Percentiles rank a stretch among this genome's conserved stretches.
Conservation (phyloP, 805 yeast species). For the Zygosaccharomyces gambellarensis region DNA sequence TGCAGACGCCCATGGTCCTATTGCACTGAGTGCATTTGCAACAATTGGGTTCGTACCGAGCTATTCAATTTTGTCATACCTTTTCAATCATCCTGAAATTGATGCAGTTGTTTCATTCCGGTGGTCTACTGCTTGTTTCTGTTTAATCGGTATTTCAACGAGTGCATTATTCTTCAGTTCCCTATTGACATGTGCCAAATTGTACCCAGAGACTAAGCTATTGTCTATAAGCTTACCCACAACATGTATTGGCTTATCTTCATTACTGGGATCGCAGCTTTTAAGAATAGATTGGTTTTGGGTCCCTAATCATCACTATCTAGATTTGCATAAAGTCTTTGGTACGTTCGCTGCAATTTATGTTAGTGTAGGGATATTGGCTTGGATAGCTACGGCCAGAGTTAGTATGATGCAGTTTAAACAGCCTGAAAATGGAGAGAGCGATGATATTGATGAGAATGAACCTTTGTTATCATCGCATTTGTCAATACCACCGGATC, state of each 20-base stretch:
- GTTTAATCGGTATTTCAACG: constrained; percentile 64
- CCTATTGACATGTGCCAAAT: constrained; percentile 74
- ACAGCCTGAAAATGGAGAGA: constrained; percentile 4
- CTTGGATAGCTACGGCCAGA: constrained; percentile 60
- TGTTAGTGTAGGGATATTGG: constrained; percentile 50
- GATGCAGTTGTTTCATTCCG: constrained; percentile 27
- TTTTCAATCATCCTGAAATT: constrained; percentile 27
- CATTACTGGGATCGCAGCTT: constrained; percentile 67
- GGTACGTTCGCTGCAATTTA: constrained; percentile 49
- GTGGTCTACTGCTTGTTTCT: constrained; percentile 47
- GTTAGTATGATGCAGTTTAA: constrained; percentile 50
- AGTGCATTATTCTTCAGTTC: constrained; percentile 68
- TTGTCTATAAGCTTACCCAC: constrained; percentile 86
- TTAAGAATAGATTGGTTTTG: constrained; percentile 42
- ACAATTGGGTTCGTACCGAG: constrained; percentile 62
- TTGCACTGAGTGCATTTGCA: constrained; percentile 58
- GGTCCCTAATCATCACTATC: constrained; percentile 21
- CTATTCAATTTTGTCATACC: constrained; percentile 47
- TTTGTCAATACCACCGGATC: constrained; percentile 23
- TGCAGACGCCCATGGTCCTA: constrained; percentile 84
- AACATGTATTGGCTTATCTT: constrained; percentile 78
- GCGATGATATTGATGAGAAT: constrained; percentile 19
- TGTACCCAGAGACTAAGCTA: constrained; percentile 72
- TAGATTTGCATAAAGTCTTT: constrained; percentile 53
- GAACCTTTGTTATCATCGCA: constrained; percentile 28